A percentile compares a stretch with the other conserved stretches of the same genome.
Conservation (phyloP, 1,284 basidiomycete genomes). For the Sanghuangporus weigelae region DNA sequence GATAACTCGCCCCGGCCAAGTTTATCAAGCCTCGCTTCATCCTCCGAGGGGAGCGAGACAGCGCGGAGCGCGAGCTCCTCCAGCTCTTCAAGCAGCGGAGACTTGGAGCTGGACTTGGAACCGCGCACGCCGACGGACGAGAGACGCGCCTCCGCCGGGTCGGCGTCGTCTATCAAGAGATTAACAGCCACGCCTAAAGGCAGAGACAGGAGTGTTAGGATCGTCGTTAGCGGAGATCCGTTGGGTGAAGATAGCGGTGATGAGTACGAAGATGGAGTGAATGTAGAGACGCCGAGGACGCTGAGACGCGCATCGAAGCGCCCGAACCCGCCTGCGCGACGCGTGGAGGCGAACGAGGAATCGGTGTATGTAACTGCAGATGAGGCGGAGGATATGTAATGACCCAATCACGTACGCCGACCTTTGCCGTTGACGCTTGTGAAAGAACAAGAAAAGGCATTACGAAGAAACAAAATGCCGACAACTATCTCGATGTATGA, state of each 20-base stretch:
- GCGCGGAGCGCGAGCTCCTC: neutral
- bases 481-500: too few relatives aligned
- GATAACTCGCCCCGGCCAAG: conserved; percentile 7
- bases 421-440: neutral
- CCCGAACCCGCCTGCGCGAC: neutral
- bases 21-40: conserved; percentile 2
- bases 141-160: neutral
- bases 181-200: neutral
- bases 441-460: neutral
- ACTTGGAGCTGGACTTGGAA: neutral
- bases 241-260: neutral
- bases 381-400: conserved; percentile 1
- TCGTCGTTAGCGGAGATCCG: neutral
- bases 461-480: neutral
- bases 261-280: neutral
- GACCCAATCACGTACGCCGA: too few relatives aligned
- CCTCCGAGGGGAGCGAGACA: neutral
- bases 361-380: conserved; percentile 10
- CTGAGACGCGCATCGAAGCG: neutral
- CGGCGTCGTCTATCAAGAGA: neutral
- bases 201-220: neutral
- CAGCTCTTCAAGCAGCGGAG: neutral
- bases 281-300: neutral
- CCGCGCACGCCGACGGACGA: conserved; percentile 10
- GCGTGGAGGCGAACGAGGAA: neutral